Conservation (phyloP, 768 basidiomycete genomes). For the Suillus alpinus region DNA sequence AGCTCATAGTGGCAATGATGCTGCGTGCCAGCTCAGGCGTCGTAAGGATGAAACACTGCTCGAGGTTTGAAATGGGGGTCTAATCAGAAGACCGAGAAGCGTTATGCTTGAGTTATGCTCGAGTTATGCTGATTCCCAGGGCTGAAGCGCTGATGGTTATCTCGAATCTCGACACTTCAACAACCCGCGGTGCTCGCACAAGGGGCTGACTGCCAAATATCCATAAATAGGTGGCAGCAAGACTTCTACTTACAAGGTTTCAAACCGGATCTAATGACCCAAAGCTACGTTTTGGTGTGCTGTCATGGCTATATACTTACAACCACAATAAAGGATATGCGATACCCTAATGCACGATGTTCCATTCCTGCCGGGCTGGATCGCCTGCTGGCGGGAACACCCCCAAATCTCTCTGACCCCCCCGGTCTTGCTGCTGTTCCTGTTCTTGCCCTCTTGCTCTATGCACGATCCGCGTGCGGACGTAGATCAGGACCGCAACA, state of each 20-base stretch:
- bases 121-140: not conserved
- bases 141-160: constrained; percentile 2
- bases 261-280: not conserved
- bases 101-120: not conserved
- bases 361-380: constrained; percentile 65
- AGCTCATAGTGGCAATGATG: constrained; percentile 38
- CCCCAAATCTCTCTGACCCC: constrained; percentile 38
- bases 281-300: not conserved
- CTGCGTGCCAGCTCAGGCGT: constrained; percentile 2
- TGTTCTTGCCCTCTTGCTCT: constrained; percentile 65
- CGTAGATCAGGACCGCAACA: constrained; percentile 73
- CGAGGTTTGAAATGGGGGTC: not conserved
- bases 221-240: not conserved
- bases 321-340: not conserved
- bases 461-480: constrained; percentile 76
- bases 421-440: constrained; percentile 35
- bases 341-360: constrained; percentile 46
- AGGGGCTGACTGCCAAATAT: not conserved
- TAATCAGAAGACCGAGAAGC: not conserved
- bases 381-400: constrained; percentile 64
- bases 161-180: not conserved
- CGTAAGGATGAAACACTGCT: not conserved
- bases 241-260: not conserved
- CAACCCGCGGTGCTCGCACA: constrained; percentile 1
- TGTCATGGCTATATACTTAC: not conserved